Evolutionary conservation across 306 rosid genomes (phyloP).

Genomic region (Cucurbita maxima): DNA sequence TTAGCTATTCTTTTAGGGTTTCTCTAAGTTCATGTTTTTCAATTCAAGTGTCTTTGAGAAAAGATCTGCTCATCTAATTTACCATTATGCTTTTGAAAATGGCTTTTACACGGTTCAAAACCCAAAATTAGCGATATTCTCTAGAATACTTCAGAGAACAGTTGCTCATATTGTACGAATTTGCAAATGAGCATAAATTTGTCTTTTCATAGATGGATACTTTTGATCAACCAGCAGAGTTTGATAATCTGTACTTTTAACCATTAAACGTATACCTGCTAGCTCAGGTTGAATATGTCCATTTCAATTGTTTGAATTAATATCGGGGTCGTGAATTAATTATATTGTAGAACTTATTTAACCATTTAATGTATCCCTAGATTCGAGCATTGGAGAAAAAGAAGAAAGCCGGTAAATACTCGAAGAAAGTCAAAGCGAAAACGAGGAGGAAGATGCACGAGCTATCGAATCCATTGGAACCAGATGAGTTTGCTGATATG

Average conservation of each 20-base stretch:
- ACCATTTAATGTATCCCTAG: conserved; percentile 10
- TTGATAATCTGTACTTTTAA: neutral
- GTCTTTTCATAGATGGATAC: no score
- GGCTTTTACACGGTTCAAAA: neutral
- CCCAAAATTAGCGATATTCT: neutral
- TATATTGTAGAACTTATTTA: neutral
- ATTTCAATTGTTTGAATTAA: no score
- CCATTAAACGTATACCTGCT: neutral
- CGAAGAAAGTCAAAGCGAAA: conserved; percentile 95
- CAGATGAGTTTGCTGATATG: conserved; percentile 89
- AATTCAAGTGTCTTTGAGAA: neutral
- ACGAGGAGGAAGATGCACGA: conserved; percentile 92
- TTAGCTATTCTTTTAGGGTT: neutral
- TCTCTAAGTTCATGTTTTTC: neutral
- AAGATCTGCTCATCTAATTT: neutral
- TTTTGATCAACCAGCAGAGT: neutral
- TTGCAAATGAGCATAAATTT: neutral
- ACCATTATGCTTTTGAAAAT: neutral
- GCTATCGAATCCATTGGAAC: conserved; percentile 69
- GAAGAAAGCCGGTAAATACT: conserved; percentile 71
- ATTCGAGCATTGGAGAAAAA: conserved; percentile 69
- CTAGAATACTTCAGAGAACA: neutral
- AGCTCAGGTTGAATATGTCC: neutral
- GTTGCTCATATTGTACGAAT: neutral
- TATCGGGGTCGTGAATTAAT: no score